Base-by-base conservation (phyloP, 2,329 filamentous ascomycete species). In the Beauveria varroae region DNA sequence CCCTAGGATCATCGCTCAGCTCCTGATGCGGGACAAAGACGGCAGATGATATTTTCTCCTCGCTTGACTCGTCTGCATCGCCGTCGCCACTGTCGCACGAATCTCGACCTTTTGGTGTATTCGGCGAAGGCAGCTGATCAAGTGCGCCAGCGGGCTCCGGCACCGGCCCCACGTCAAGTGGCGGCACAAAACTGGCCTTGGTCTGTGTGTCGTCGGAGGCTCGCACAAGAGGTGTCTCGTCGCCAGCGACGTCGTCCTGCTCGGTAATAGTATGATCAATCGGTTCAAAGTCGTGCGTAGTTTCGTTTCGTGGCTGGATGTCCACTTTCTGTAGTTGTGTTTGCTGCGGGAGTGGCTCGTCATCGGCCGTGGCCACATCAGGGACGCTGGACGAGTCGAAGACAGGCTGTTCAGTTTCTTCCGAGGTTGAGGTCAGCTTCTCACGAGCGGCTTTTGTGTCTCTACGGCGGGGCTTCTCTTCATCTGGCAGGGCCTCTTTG, bases 41-140 rank as follows among this genome's bases (percentile, higher is more conserved):
- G 26, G 90, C 90, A 37, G 89, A 93, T n/a, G 89, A 91, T 64
- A 95, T 92, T 73, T 93, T 90, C 72, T 95, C 90, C 71, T 90
- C 86, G 62, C 90, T 88, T 16, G 89, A 92, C 62, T 85, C 82
- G 46, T 85, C 82, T 20, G 76, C 78, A 51, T 83, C 80, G 20
- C 63, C 64, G 46, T 71, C 68, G n/a, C 59, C 63, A 41, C 63
- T 68, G 64, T 80, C 78, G 54, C 72, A 71, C 52, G 70, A 72
- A 56, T 76, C 74, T 54, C 74, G 70, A 64, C 65, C 67, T 43
- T 75, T 76, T 55, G 72, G 72, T 62, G 71, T 75, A 64, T 72
- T 74, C 66, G 70, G 73, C 61, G 77, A 78, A 57, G 72, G 68
- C 46, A 51, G 53, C 6, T 62, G 44, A 40, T 57, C 30, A 9